Base-by-base conservation (phyloP, 1,284 basidiomycete species). In the Phylloboletellus chloephorus region DNA sequence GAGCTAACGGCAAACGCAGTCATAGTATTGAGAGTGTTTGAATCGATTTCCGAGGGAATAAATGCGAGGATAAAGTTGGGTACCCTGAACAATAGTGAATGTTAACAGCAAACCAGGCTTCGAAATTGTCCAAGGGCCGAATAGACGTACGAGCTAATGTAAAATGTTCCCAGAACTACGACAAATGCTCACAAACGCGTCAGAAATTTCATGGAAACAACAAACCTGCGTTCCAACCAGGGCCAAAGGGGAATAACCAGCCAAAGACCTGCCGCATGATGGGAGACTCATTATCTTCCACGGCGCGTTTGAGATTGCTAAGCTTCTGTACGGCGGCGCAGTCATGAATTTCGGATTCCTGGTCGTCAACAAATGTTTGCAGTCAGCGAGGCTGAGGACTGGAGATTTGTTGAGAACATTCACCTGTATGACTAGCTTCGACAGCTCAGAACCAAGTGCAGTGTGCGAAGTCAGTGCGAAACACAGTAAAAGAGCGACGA, bases 21-120 rank as follows among this genome's bases (percentile, higher is more conserved):
- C 88, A 93, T 92, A 6, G 86, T 91, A 57, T 92, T 92, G 42
- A 93, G 72, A 31, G 87, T 90, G 58, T 88, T 73, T 11, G 75
- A 72, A 63, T 84, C 80, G 53, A 93, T 88, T 59, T 89, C 72
- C 33, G 86, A 82, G 17, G 89, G 89, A 49, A 93, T 92, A 58
- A 91, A 89, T 7, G 87, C 83, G 36, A 94, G 80, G 52, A 94
- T 90, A 55, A 93, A 88, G 67, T 94, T 94, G 39, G 89, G 90
- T 41, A 92, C 78, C 30, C 88, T 90, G 60, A 37, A 54, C 48
- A 45, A 51, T 49, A 51, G 55, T 41, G 16, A 40, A 28, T 22
- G n/a, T 33, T 42, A n/a, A n/a, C 41, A 45, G 48, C 33, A 32
- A 52, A 37, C 42, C 53, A 22, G 46, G 47, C 39, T 48, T 48